Base-by-base conservation (phyloP, 441 rosid genomes). In the Gossypium lobatum region DNA sequence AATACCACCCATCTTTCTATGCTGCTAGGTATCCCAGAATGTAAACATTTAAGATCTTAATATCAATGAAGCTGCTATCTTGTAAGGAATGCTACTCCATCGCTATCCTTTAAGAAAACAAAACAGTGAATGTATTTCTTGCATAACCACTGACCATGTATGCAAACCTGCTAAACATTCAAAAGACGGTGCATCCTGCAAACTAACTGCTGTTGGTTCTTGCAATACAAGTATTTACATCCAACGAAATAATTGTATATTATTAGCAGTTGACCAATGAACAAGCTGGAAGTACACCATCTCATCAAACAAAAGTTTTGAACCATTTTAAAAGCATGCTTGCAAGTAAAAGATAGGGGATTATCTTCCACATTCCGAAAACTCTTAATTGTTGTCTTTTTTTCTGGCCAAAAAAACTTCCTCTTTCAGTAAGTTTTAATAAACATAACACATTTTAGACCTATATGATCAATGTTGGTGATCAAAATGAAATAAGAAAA, bases 161-260 rank as follows among this genome's bases (percentile, higher is more conserved):
- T 37, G 63, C 39, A 28, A 65, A 77, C 68, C 70, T 50, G 63
- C 70, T 71, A 39, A 63, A 70, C 72, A 75, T 26, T 25, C 69
- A 75, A 31, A 63, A 76, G 37, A 69, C 50, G 42, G 50, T 28
- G 65, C 76, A 70, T 64, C 28, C 46, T 42, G 70, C 64, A 73
- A 66, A 73, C 73, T 55, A 21, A 26, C 62, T 50, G 60, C 74
- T 16, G 20, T 69, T 70, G 50, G 57, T 52, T 50, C 74, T 46
- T 17, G 58, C 63, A 60, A 6, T 39, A 61, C 13, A 48, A 66
- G 73, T 55, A 34, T 53, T 66, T 37, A 68, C 18, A 64, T 66
- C 25, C 50, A 67, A 52, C 16, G 67, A 72, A 25, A 67, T 16
- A 69, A 68, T 10, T 60, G 18, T 34, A 53, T 7, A 31, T 55